Evolutionary conservation across 2,329 filamentous ascomycete genomes (phyloP).

Genomic region (Fusarium equiseti): DNA sequence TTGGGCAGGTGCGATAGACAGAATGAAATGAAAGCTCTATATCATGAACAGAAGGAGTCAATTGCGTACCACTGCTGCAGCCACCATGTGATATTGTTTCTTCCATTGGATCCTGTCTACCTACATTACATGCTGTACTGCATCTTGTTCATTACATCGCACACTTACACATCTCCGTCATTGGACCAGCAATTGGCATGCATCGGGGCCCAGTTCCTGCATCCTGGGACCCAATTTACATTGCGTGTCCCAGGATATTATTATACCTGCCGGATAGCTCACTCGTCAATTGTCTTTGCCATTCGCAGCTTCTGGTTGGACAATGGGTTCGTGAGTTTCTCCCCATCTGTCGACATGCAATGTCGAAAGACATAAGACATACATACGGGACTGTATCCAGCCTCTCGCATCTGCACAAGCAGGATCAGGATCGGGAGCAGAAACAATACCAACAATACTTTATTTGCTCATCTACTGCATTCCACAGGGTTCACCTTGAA

Average conservation of each 20-base stretch:
- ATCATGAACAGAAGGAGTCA: slow-evolving; percentile 15
- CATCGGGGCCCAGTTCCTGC: slow-evolving; percentile 46
- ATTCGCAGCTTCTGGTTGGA: slow-evolving; percentile 44
- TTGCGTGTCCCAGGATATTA: slow-evolving; percentile 36
- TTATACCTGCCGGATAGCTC: slow-evolving; percentile 41
- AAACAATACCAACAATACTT: slow-evolving; percentile 7
- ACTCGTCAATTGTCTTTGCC: slow-evolving; percentile 30
- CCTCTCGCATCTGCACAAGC: slow-evolving; percentile 35
- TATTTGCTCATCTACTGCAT: slow-evolving; percentile 33
- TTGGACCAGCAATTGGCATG: slow-evolving; percentile 27
- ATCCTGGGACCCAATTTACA: slow-evolving; percentile 34
- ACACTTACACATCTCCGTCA: slow-evolving; percentile 21
- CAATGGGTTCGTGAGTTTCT: slow-evolving; percentile 42
- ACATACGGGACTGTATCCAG: slow-evolving; percentile 36
- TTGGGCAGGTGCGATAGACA: not conserved
- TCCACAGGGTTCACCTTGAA: slow-evolving; percentile 38
- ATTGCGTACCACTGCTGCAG: slow-evolving; percentile 24
- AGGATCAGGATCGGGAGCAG: not conserved
- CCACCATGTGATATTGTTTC: slow-evolving; percentile 39
- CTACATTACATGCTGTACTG: slow-evolving; percentile 19
- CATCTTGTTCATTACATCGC: slow-evolving; percentile 30
- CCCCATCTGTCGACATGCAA: slow-evolving; percentile 43
- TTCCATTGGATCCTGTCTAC: slow-evolving; percentile 4
- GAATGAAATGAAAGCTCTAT: slow-evolving; percentile 11
- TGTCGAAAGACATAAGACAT: slow-evolving; percentile 28